These are phyloP conservation scores for Pythium sukuiense DNA, from an alignment of 352 stramenopile species.

Conservation along the genomic window DNA sequence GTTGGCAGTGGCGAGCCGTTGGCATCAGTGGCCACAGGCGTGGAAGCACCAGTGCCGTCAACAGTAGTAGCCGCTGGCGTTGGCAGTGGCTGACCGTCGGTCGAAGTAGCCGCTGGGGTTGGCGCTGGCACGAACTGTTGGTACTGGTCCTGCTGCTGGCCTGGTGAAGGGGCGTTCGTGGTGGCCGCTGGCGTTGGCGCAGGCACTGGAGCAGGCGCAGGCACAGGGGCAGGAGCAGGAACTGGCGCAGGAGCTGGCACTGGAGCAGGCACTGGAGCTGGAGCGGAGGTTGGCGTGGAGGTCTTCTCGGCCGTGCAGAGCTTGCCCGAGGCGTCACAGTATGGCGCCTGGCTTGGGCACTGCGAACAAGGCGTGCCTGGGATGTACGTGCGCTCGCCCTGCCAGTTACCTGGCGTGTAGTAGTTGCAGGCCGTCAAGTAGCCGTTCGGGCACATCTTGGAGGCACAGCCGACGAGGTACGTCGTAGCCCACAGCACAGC, in stretches of 20 bases:
- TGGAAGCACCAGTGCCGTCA: not conserved
- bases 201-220: constrained; percentile 5
- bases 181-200: constrained; percentile 9
- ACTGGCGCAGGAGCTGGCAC: constrained; percentile 7
- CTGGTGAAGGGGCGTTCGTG: constrained; percentile 1
- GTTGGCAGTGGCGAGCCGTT: constrained; percentile 4
- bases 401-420: constrained; percentile 38
- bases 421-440: constrained; percentile 46
- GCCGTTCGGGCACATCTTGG: constrained; percentile 34
- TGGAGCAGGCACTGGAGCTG: constrained; percentile 11
- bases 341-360: constrained; percentile 32
- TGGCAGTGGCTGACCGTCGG: constrained; percentile 1
- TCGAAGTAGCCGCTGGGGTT: constrained; percentile 2
- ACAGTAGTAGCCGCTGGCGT: constrained; percentile 10
- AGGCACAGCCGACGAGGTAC: constrained; percentile 38
- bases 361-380: constrained; percentile 35
- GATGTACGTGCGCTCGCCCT: constrained; percentile 33
- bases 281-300: constrained; percentile 10
- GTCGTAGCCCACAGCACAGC: constrained; percentile 43
- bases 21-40: not conserved
- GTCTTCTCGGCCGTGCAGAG: constrained; percentile 12
- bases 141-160: not conserved
- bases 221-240: constrained; percentile 4
- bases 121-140: not conserved
- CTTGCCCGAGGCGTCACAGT: constrained; percentile 31